Conservation (phyloP, 2,329 filamentous ascomycete species). For the Diaporthe citrichinensis region DNA sequence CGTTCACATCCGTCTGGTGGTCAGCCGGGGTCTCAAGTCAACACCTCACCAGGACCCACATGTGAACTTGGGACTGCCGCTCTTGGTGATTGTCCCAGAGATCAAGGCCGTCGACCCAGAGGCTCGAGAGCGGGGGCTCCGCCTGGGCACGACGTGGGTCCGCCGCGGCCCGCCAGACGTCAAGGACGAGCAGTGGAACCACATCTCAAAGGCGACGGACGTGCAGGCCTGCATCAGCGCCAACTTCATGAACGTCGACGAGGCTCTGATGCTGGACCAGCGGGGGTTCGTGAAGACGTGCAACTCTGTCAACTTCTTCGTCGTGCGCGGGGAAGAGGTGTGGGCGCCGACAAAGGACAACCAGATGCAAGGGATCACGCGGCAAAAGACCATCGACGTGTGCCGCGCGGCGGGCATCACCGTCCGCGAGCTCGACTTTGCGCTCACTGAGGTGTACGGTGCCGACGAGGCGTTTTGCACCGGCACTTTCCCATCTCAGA, state of each 20-base stretch:
- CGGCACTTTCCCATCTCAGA: not conserved
- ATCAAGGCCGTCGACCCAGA: slow-evolving; percentile 19
- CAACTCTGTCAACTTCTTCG: not conserved
- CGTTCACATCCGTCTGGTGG: slow-evolving; percentile 12
- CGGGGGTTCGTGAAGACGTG: not conserved
- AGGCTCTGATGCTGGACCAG: slow-evolving; percentile 6
- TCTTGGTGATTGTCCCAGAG: slow-evolving; percentile 4
- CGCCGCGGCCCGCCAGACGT: slow-evolving; percentile 1
- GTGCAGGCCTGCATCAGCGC: slow-evolving; percentile 18
- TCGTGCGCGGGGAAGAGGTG: not conserved
- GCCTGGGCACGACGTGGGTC: not conserved
- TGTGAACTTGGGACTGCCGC: not conserved
- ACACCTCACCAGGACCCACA: slow-evolving; percentile 7
- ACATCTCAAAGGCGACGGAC: slow-evolving; percentile 3
- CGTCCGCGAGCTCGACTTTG: not conserved
- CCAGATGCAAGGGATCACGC: slow-evolving; percentile 4
- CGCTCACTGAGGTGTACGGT: not conserved
- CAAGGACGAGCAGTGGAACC: slow-evolving; percentile 23
- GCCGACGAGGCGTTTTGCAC: slow-evolving; percentile 14
- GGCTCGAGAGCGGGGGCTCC: not conserved
- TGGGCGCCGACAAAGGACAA: slow-evolving; percentile 22
- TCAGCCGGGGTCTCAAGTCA: slow-evolving; percentile 8
- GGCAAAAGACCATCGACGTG: not conserved
- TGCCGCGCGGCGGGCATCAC: not conserved
- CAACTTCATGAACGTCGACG: slow-evolving; percentile 7